Conservation (phyloP, 148 eudicot genomes). For the Polygonum aviculare region DNA sequence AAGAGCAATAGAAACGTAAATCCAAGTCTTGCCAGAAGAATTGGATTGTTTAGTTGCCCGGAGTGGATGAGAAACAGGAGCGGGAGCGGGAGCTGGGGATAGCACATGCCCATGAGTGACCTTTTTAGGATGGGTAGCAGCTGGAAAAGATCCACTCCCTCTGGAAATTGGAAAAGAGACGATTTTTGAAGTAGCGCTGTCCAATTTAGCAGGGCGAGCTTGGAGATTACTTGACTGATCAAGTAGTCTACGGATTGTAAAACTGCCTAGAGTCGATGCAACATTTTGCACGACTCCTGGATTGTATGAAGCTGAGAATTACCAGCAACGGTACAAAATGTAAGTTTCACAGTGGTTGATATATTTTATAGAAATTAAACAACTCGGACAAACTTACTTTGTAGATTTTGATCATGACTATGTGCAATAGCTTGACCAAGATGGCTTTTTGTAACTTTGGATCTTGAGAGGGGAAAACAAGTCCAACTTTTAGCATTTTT, state of each 20-base stretch:
- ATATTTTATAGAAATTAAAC: neutral
- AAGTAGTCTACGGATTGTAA: conserved; percentile 44
- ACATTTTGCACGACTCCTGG: conserved; percentile 17
- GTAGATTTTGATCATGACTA: conserved; percentile 29
- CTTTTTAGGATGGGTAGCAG: conserved; percentile 29
- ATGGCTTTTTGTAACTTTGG: conserved; percentile 14
- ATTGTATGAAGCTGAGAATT: conserved; percentile 32
- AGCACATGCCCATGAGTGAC: conserved; percentile 13
- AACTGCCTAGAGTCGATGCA: conserved; percentile 8
- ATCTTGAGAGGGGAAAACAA: conserved; percentile 31
- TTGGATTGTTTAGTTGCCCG: conserved; percentile 13
- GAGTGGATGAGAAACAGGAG: conserved; percentile 18
- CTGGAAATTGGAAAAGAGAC: conserved; percentile 33
- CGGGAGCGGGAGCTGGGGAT: neutral
- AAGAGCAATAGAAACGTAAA: conserved; percentile 37
- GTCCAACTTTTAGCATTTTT: neutral
- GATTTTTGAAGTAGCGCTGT: conserved; percentile 16
- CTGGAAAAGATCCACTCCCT: conserved; percentile 90
- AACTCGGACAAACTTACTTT: conserved; percentile 30
- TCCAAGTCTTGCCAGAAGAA: conserved; percentile 41
- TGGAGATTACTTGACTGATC: conserved; percentile 67
- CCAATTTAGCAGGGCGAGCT: conserved; percentile 35
- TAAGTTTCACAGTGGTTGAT: neutral
- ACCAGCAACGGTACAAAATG: neutral
- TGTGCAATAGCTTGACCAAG: conserved; percentile 18